These are phyloP conservation scores for Lachancea quebecensis DNA, from an alignment of 805 yeast species.

Conservation along the genomic window DNA sequence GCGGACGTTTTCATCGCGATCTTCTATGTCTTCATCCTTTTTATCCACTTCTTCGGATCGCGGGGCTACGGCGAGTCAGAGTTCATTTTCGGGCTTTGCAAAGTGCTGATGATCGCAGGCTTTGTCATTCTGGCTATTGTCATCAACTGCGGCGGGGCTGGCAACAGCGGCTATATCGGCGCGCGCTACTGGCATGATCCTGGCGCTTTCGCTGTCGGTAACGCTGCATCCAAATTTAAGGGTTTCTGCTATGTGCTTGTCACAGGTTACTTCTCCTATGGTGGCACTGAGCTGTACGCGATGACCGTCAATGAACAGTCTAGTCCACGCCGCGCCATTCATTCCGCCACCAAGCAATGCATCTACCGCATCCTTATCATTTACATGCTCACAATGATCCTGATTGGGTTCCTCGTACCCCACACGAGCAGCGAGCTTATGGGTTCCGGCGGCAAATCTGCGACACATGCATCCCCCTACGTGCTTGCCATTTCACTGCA, in stretches of 20 bases:
- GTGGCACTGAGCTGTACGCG: slow-evolving; percentile 61
- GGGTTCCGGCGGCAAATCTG: slow-evolving; percentile 43
- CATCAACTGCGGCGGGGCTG: slow-evolving; percentile 53
- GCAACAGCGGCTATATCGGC: slow-evolving; percentile 50
- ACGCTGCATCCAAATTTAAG: slow-evolving; percentile 36
- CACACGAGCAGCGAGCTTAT: slow-evolving; percentile 43
- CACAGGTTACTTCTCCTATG: slow-evolving; percentile 56
- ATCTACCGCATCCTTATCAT: slow-evolving; percentile 57
- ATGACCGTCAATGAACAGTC: slow-evolving; percentile 61
- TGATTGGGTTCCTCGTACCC: slow-evolving; percentile 59
- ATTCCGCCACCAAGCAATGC: slow-evolving; percentile 58
- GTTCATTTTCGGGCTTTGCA: slow-evolving; percentile 46
- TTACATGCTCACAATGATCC: slow-evolving; percentile 46
- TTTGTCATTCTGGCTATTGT: slow-evolving; percentile 51
- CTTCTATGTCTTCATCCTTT: slow-evolving; percentile 42
- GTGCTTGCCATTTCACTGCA: slow-evolving; percentile 61
- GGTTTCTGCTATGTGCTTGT: slow-evolving; percentile 60
- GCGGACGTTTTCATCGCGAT: slow-evolving; percentile 43
- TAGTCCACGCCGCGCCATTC: slow-evolving; percentile 52
- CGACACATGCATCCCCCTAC: slow-evolving; percentile 62
- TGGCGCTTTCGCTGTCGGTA: slow-evolving; percentile 37
- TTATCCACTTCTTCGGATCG: slow-evolving; percentile 46
- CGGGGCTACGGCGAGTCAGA: slow-evolving; percentile 67
- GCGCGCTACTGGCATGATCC: slow-evolving; percentile 54
- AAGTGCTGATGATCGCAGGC: slow-evolving; percentile 52